Evolutionary conservation across 2,329 filamentous ascomycete genomes (phyloP).

Genomic region (Ophiostoma sp.): DNA sequence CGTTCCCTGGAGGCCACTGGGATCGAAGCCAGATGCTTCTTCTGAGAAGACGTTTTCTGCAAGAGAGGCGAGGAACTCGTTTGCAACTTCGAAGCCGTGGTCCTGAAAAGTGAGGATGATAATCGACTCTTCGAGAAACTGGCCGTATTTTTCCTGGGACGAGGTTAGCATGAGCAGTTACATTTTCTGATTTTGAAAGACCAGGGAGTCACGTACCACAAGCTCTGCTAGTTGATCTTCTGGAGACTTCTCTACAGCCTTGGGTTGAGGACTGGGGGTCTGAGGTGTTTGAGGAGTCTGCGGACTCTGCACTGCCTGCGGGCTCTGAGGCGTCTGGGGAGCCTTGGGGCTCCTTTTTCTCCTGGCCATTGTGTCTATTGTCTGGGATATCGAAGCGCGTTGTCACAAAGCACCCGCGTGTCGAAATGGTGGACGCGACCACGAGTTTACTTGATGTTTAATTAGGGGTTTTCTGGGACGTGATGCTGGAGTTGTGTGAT

Average conservation of each 20-base stretch:
- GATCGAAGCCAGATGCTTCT: constrained; percentile 75
- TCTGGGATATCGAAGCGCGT: background rate
- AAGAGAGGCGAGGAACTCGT: constrained; percentile 63
- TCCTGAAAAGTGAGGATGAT: constrained; percentile 76
- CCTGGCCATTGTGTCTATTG: background rate
- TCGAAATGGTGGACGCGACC: background rate
- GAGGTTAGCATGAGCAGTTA: background rate
- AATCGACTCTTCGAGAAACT: constrained; percentile 73
- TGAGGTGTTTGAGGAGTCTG: background rate
- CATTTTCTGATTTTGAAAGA: no score
- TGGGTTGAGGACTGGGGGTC: background rate
- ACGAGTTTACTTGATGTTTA: background rate
- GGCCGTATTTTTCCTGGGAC: constrained; percentile 66
- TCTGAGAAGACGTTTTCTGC: constrained; percentile 64
- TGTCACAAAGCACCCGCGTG: background rate
- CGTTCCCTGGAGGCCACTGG: constrained; percentile 59
- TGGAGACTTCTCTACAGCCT: background rate
- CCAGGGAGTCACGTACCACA: background rate
- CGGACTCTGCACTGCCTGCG: background rate
- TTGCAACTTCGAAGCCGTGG: constrained; percentile 60
- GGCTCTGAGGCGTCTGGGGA: background rate
- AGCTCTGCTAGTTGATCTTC: constrained; percentile 15
- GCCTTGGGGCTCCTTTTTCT: background rate
- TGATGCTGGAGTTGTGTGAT: background rate
- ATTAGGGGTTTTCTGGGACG: constrained; percentile 1